Base-by-base conservation (phyloP, 495 filamentous ascomycete species). In the Xylaria nigripes region DNA sequence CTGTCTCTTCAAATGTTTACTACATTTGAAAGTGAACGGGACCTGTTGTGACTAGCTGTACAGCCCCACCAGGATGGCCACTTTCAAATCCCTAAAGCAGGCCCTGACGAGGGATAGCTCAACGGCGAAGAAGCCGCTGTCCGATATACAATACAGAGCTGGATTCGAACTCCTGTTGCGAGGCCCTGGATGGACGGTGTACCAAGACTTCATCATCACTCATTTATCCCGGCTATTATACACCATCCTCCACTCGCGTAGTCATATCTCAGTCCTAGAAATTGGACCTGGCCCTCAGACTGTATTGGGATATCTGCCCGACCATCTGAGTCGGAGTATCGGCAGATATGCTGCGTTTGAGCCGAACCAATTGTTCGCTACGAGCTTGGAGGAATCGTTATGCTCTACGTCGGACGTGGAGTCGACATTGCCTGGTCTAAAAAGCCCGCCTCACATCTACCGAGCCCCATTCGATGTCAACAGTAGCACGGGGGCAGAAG, bases 281-380 rank as follows among this genome's bases (percentile, higher is more conserved):
- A 80, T 84, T 54, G 79, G 78, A 65, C 80, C 82, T 0, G 82
- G 81, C 50, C 73, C 78, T 23, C 73, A 74, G 67, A 84, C 71
- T 53, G 40, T 84, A 23, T 66, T 85, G 58, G 76, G 72, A 60
- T 58, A 71, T 66, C 72, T 84, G 52, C 78, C 81, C 34, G 23
- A 29, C 6, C 45, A 12, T 62, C 61, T 75, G 55, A 76, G 73
- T 68, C 50, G 50, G 45, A 78, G 74, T 62, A 54, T 86, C 59
- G 63, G 21, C 25, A 75, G 25, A 63, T 84, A 84, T 55, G 62
- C 63, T 61, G 79, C 81, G 48, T 77, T 78, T 56, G 81, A 84
- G 67, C 77, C 81, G 34, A 82, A 78, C 56, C 46, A n/a, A 36
- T 59, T 78, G 52, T 78, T 78, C 65, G 74, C 74, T 54, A 59